These are phyloP conservation scores for Pichia sp. DNA, from an alignment of 1,139 yeast genomes.

Conservation along the genomic window DNA sequence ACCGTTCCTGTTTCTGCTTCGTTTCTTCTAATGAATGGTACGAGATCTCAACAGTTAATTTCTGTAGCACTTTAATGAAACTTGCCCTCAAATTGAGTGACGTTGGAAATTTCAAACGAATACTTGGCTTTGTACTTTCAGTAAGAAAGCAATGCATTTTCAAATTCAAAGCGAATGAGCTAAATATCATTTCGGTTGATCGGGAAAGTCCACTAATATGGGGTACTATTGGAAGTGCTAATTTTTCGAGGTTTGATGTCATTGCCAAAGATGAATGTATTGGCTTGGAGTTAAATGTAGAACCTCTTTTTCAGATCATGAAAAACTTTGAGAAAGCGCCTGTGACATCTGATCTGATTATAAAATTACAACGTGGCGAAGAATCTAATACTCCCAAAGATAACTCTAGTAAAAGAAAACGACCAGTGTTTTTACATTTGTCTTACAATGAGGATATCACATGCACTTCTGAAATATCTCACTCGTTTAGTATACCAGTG, in stretches of 20 bases:
- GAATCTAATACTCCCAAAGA: constrained; percentile 37
- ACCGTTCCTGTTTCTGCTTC: too few species aligned
- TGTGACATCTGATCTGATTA: constrained; percentile 44
- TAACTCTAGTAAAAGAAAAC: constrained; percentile 24
- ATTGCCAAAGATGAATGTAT: constrained; percentile 47
- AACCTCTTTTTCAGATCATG: constrained; percentile 50
- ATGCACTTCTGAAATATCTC: constrained; percentile 41
- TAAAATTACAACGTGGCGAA: constrained; percentile 48
- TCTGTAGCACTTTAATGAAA: constrained; percentile 20
- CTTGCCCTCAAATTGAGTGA: constrained; percentile 24
- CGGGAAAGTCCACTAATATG: constrained; percentile 57
- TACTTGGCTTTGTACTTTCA: constrained; percentile 34
- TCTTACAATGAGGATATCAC: constrained; percentile 40
- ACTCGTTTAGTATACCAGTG: constrained; percentile 57
- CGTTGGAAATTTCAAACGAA: constrained; percentile 24
- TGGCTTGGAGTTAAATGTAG: constrained; percentile 53
- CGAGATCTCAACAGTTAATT: not conserved
- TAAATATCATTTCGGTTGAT: constrained; percentile 48
- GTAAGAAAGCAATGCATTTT: constrained; percentile 39
- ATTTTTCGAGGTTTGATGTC: constrained; percentile 42
- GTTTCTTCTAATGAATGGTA: too few species aligned
- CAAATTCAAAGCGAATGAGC: constrained; percentile 44
- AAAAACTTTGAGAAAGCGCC: constrained; percentile 51
- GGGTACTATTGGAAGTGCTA: constrained; percentile 46
- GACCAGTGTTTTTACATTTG: constrained; percentile 39